Evolutionary conservation across 768 basidiomycete species (phyloP), one percentile per base, ranked within the genome.

Genomic region (Chiua virens): DNA sequence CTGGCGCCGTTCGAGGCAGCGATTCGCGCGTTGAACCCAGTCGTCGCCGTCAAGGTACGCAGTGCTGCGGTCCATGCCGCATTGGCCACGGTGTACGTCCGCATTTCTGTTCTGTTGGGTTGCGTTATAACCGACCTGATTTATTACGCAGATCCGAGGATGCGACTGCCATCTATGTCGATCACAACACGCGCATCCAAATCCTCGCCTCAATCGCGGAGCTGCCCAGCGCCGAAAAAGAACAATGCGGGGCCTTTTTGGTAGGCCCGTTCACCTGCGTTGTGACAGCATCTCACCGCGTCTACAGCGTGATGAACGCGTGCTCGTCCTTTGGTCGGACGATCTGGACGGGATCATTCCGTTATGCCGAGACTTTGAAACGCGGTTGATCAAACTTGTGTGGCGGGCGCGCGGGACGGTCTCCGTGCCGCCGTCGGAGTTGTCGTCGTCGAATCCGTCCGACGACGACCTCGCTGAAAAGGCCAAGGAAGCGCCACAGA

Each of bases 221-320:
- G 50, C 73, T 95, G 37, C 81, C 86, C 7, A 78, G 79, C 36
- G 91, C 91, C 8, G 89, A 94, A 64, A 94, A 93, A 73, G 92
- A 94, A 64, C 92, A 94, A 61, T 92, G 87, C 44, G 92, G 85
- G 18, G 92, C 92, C 13, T 95, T 95, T 65, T 78, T 92, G 47
- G 89, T 87, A 66, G 62, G 80, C n/a, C n/a, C n/a, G n/a, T n/a
- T n/a, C n/a, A n/a, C n/a, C n/a, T n/a, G n/a, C n/a, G n/a, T n/a
- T n/a, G n/a, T n/a, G n/a, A n/a, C n/a, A n/a, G n/a, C n/a, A n/a
- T n/a, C n/a, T n/a, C n/a, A n/a, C n/a, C n/a, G n/a, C 49, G 49
- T 48, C 30, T 41, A 20, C 60, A 90, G 89, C 84, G 92, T 23
- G 86, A 92, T 65, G 91, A 94, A 61, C 81, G 82, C 21, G 87